These are phyloP conservation scores for Emydomyces testavorans DNA, from an alignment of 2,329 filamentous ascomycete genomes.

Conservation along the genomic window DNA sequence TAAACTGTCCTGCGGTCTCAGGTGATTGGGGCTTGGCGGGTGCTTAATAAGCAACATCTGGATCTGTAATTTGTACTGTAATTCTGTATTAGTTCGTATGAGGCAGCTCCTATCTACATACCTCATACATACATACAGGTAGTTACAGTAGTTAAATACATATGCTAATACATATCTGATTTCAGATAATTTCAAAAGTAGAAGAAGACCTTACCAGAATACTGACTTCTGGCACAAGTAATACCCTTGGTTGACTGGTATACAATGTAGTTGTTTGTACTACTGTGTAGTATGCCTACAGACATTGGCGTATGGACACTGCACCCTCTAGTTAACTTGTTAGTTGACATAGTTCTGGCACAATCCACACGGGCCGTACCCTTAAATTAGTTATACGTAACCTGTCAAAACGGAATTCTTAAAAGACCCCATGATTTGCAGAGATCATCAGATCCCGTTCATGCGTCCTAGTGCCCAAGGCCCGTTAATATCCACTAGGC, in stretches of 20 bases:
- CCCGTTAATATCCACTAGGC: background rate
- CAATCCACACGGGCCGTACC: conserved; percentile 7
- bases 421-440: conserved; percentile 7
- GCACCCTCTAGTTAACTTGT: background rate
- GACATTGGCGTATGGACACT: too few species aligned
- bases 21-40: background rate
- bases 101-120: too few species aligned
- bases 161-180: too few species aligned
- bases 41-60: background rate
- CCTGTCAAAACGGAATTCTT: background rate
- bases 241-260: too few species aligned
- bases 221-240: too few species aligned
- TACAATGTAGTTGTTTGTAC: too few species aligned
- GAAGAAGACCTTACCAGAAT: too few species aligned
- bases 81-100: too few species aligned
- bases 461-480: conserved; percentile 7
- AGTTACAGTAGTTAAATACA: too few species aligned
- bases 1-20: background rate
- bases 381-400: conserved; percentile 9
- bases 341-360: background rate
- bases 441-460: conserved; percentile 7
- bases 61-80: background rate
- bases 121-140: too few species aligned
- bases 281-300: too few species aligned
- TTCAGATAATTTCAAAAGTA: too few species aligned